A percentile compares a stretch with the other conserved stretches of the same genome.
Evolutionary conservation across 1,284 basidiomycete genomes (phyloP).

Genomic region (Xerocomus nothofagi): DNA sequence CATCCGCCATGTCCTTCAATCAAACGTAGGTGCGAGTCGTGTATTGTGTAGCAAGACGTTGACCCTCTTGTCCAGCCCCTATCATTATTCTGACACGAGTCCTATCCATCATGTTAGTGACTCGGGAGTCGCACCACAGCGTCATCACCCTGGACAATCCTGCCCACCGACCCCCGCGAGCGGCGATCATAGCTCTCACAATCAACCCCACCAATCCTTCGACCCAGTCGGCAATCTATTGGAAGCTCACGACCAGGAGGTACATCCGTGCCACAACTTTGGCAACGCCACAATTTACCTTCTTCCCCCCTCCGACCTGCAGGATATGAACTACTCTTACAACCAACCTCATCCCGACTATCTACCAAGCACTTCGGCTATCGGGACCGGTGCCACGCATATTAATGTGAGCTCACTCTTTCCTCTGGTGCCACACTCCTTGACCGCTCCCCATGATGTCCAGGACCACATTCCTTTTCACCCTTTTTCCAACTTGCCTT

Average conservation of each 20-base stretch:
- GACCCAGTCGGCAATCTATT: slow-evolving; percentile 4
- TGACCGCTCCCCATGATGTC: neutral
- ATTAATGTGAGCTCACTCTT: slow-evolving; percentile 5
- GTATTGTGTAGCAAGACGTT: neutral
- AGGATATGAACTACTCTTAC: slow-evolving; percentile 9
- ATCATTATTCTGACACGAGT: neutral
- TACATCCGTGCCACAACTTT: slow-evolving; percentile 11
- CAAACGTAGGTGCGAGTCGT: slow-evolving; percentile 16
- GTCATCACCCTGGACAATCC: neutral
- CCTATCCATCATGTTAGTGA: slow-evolving; percentile 5
- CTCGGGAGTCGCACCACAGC: neutral
- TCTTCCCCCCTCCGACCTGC: neutral
- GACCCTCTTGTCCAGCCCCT: slow-evolving; percentile 8
- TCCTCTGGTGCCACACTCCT: neutral
- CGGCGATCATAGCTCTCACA: neutral
- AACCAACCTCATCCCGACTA: neutral
- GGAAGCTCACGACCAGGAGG: slow-evolving; percentile 7
- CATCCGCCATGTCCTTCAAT: slow-evolving; percentile 20
- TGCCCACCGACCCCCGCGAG: slow-evolving; percentile 5
- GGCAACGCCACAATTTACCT: neutral
- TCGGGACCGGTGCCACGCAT: slow-evolving; percentile 8
- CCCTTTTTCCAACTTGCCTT: neutral
- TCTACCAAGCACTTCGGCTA: neutral
- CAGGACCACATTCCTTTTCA: slow-evolving; percentile 9
- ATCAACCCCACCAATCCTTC: slow-evolving; percentile 2